phyloP scores from a whole-genome alignment of 1,139 yeast species.

The Suhomyces anneliseae region DNA sequence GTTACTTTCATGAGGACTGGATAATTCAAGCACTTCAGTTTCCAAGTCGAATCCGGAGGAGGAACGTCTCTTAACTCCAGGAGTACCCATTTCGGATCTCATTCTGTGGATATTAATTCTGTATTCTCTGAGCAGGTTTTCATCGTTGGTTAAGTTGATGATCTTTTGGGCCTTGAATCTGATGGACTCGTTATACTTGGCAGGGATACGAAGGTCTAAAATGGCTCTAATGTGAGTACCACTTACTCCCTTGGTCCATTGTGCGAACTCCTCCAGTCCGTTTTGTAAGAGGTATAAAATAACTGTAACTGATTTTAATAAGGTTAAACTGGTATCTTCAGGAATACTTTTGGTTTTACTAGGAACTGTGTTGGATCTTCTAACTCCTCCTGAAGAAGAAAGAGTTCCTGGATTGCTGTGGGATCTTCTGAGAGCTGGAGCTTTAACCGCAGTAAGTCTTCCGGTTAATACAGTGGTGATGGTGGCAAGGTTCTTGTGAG shows the following conservation, averaged over 20 bases:
- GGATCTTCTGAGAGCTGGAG: constrained; percentile 1
- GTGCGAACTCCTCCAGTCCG: constrained; percentile 35
- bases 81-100: constrained; percentile 41
- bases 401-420: background rate
- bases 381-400: background rate
- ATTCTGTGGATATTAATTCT: constrained; percentile 40
- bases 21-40: constrained; percentile 4
- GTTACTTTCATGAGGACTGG: constrained; percentile 1
- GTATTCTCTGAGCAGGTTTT: constrained; percentile 26
- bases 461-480: constrained; percentile 17
- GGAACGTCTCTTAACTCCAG: constrained; percentile 28
- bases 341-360: background rate
- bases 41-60: constrained; percentile 4
- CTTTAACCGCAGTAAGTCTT: constrained; percentile 5
- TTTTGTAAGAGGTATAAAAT: constrained; percentile 38
- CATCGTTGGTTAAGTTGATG: constrained; percentile 28
- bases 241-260: constrained; percentile 26
- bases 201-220: constrained; percentile 7
- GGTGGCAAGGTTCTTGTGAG: constrained; percentile 16
- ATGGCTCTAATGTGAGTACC: constrained; percentile 14
- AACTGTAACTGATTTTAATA: constrained; percentile 39
- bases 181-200: constrained; percentile 23
- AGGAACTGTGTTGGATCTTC: constrained; percentile 3
- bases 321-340: constrained; percentile 17
- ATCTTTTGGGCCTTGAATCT: constrained; percentile 31